Base-by-base conservation (phyloP, 345 rosid genomes). In the Hevea brasiliensis region DNA sequence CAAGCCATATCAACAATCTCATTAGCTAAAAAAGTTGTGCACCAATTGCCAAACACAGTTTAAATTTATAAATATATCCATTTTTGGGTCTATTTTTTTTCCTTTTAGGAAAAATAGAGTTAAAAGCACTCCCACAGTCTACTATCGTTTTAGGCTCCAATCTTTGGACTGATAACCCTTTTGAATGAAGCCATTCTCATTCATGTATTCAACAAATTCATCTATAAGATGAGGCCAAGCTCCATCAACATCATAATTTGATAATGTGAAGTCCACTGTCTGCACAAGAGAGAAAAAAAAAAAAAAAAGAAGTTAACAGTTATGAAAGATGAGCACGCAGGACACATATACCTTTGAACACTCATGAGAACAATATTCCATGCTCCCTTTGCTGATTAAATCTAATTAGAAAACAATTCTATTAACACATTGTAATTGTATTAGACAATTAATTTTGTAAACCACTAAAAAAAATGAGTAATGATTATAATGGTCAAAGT, bases 141-240 rank as follows among this genome's bases (percentile, higher is more conserved):
- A 20, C 47, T 40, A 66, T 48, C 21, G 23, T 66, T 47, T 66
- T 26, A 44, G 20, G 70, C 56, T 66, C 70, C 70, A 66, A 6
- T 66, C 56, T 14, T 3, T 26, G 0, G 57, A 66, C 6, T 65
- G 54, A 24, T 42, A 53, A 65, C n/a, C 32, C 20, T 5, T 23
- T 13, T 44, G 35, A 65, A 44, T 14, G 14, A 42, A 4, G 10
- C 68, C 54, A 21, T 69, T 68, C 72, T 68, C 98, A 45, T 80
- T 65, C 88, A 91, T 77, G 84, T 91, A 92, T 70, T 95, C 99
- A n/a, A 89, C 98, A 23, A 95, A 95, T 77, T 95, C 99, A 74
- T 95, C 99, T 7, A 91, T 91, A 59, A 95, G 96, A 81, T 92
- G 92, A 0, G 99, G 98, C 99, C 99, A 95, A 17, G 97, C 99